Percentiles rank a stretch among this genome's conserved stretches.
Conservation (phyloP, 371 early-diverging fungal species). For the Coemansia sp. region DNA sequence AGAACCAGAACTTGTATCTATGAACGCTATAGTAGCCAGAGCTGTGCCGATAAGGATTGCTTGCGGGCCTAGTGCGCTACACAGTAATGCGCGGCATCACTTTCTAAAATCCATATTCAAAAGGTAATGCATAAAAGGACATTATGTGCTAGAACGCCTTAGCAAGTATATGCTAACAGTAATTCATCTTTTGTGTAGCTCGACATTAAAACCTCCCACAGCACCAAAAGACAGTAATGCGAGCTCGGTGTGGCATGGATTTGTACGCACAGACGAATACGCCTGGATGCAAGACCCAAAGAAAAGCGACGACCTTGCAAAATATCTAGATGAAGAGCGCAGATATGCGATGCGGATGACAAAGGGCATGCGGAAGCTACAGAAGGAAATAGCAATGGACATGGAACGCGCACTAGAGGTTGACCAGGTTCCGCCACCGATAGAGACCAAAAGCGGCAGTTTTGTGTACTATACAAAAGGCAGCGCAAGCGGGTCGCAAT, state of each 20-base stretch:
- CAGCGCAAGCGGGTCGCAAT: conserved; percentile 4
- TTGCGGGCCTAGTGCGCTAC: neutral
- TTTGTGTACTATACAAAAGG: conserved; percentile 28
- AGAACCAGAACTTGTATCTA: neutral
- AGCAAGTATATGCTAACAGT: neutral
- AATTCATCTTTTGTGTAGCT: neutral
- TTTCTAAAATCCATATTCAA: neutral
- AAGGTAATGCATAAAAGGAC: neutral
- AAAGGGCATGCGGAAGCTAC: conserved; percentile 18
- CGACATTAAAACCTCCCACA: conserved; percentile 11
- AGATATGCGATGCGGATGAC: conserved; percentile 24
- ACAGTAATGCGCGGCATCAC: neutral
- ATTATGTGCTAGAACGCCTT: neutral
- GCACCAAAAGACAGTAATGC: neutral
- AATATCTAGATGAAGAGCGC: conserved; percentile 28
- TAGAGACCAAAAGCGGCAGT: conserved; percentile 33
- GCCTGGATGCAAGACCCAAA: conserved; percentile 41
- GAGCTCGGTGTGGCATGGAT: conserved; percentile 17
- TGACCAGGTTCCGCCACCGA: conserved; percentile 36
- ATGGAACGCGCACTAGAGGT: conserved; percentile 33
- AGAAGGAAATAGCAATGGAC: conserved; percentile 26
- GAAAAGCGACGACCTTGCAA: conserved; percentile 6
- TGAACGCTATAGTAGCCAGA: neutral
- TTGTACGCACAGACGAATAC: conserved; percentile 29
- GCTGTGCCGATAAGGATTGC: neutral